phyloP scores from a whole-genome alignment of 495 filamentous ascomycete genomes.

The Talaromyces borbonicus region DNA sequence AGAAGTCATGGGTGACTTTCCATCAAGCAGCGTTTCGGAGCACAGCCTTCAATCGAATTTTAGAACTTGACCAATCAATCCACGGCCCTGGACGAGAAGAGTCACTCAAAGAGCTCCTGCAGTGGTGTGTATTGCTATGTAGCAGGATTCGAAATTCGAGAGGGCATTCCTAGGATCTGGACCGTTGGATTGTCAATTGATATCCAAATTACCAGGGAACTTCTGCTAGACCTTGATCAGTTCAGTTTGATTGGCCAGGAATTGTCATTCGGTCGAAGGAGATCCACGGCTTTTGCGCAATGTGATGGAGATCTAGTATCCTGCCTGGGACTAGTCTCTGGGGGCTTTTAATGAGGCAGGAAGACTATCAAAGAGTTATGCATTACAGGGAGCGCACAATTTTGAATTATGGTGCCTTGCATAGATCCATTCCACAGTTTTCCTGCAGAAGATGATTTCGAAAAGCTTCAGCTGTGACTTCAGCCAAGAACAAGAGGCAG shows the following conservation, averaged over 20 bases:
- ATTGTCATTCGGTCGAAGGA: not conserved
- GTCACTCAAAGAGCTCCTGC: no score
- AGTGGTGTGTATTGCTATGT: no score
- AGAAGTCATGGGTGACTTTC: not conserved
- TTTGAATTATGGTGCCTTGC: slow-evolving; percentile 3
- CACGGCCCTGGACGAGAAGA: no score
- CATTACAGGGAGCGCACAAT: not conserved
- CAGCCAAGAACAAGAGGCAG: no score
- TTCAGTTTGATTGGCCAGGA: not conserved
- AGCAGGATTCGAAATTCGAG: no score
- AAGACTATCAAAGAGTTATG: not conserved
- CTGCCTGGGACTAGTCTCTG: not conserved
- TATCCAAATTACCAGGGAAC: no score
- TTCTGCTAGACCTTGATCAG: no score
- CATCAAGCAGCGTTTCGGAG: not conserved
- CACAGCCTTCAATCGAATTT: not conserved
- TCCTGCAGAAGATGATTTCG: not conserved
- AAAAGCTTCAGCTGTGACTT: no score
- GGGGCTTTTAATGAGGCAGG: not conserved
- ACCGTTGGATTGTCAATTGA: slow-evolving; percentile 6
- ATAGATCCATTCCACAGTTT: not conserved
- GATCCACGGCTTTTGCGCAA: not conserved
- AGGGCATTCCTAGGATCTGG: not conserved
- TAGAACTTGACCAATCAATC: no score
- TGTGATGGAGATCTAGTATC: not conserved